phyloP scores from a whole-genome alignment of 345 rosid genomes.

The Dovyalis caffra region DNA sequence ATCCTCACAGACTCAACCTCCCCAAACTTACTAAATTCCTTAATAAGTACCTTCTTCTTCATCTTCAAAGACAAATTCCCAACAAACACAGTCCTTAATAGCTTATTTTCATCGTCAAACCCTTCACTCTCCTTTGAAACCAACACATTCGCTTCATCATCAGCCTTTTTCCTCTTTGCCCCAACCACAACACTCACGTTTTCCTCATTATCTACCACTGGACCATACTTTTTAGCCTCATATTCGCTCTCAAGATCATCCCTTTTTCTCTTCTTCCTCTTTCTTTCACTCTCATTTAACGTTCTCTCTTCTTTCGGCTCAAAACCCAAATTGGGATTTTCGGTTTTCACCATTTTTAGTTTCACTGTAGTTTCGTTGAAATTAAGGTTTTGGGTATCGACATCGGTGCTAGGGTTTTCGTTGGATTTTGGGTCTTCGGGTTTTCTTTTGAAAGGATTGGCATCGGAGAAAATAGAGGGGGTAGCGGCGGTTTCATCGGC shows the following conservation, averaged over 20 bases:
- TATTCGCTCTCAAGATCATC: slow-evolving; percentile 84
- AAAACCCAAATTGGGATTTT: slow-evolving; percentile 9
- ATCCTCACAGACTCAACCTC: slow-evolving; percentile 86
- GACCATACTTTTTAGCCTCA: slow-evolving; percentile 70
- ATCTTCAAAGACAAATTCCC: slow-evolving; percentile 85
- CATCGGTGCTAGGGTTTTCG: slow-evolving; percentile 12
- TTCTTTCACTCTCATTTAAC: slow-evolving; percentile 15
- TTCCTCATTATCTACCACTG: slow-evolving; percentile 12
- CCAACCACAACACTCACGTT: slow-evolving; percentile 39
- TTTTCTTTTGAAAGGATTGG: slow-evolving; percentile 83
- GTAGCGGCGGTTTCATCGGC: slow-evolving; percentile 22
- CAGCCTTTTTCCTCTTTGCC: slow-evolving; percentile 76
- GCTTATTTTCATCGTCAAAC: slow-evolving; percentile 86
- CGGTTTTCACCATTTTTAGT: slow-evolving; percentile 28
- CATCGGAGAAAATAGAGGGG: slow-evolving; percentile 64
- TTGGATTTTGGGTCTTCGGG: slow-evolving; percentile 24
- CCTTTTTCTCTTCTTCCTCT: slow-evolving; percentile 80
- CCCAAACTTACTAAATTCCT: slow-evolving; percentile 79
- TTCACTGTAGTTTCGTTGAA: slow-evolving; percentile 17
- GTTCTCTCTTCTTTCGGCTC: not conserved
- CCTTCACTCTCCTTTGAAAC: slow-evolving; percentile 52
- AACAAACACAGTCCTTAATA: slow-evolving; percentile 86
- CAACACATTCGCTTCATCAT: slow-evolving; percentile 46
- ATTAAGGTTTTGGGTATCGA: not conserved
- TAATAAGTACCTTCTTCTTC: slow-evolving; percentile 68